phyloP scores from a whole-genome alignment of 345 rosid genomes.

The Pistacia vera region DNA sequence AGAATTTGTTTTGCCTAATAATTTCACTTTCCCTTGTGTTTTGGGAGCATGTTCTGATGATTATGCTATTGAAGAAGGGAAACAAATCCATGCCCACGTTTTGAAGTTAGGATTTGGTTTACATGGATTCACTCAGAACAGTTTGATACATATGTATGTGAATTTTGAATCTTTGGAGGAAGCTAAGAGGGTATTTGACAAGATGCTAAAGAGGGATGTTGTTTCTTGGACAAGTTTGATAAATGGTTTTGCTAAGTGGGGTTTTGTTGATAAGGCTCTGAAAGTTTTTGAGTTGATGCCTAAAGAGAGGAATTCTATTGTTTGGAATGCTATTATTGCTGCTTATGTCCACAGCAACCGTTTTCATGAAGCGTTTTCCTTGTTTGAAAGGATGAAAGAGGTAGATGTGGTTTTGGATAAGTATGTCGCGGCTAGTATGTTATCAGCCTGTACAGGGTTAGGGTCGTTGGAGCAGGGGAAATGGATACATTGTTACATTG shows the following conservation, averaged over 20 bases:
- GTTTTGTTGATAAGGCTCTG: slow-evolving; percentile 43
- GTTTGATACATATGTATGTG: slow-evolving; percentile 51
- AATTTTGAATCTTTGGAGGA: slow-evolving; percentile 31
- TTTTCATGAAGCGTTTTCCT: slow-evolving; percentile 48
- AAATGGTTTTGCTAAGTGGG: slow-evolving; percentile 47
- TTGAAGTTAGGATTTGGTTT: slow-evolving; percentile 42
- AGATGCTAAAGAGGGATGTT: slow-evolving; percentile 23
- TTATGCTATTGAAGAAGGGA: slow-evolving; percentile 29
- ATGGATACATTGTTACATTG: slow-evolving; percentile 39
- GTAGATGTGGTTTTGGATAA: slow-evolving; percentile 41
- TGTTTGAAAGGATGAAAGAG: slow-evolving; percentile 46
- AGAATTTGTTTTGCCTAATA: slow-evolving; percentile 29
- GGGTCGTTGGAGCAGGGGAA: slow-evolving; percentile 46
- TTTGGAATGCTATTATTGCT: slow-evolving; percentile 55
- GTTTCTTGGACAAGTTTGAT: slow-evolving; percentile 51
- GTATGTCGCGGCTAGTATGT: slow-evolving; percentile 41
- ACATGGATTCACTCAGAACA: slow-evolving; percentile 32
- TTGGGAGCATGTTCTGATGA: slow-evolving; percentile 36
- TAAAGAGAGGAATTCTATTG: slow-evolving; percentile 37
- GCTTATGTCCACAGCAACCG: slow-evolving; percentile 44
- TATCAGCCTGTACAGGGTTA: slow-evolving; percentile 43
- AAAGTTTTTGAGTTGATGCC: slow-evolving; percentile 41
- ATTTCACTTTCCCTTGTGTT: slow-evolving; percentile 46
- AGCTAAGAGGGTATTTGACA: slow-evolving; percentile 40
- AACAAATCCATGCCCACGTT: slow-evolving; percentile 47